Percentiles rank a stretch among this genome's conserved stretches.
phyloP scores from a whole-genome alignment of 805 yeast genomes.

The Candida yuanshanica region DNA sequence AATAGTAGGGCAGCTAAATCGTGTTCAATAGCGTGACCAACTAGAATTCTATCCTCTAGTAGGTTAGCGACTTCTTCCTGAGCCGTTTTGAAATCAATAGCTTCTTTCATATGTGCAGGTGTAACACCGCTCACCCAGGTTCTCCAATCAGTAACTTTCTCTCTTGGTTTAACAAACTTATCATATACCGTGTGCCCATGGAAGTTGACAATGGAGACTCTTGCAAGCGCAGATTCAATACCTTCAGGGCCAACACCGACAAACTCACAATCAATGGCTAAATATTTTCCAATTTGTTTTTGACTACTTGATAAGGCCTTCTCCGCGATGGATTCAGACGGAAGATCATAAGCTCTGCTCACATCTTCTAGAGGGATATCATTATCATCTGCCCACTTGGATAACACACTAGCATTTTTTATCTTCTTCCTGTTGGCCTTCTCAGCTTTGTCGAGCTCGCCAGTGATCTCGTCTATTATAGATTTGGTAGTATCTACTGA shows the following conservation, averaged over 20 bases:
- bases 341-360: constrained; percentile 16
- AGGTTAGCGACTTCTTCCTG: constrained; percentile 50
- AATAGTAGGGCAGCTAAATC: constrained; percentile 66
- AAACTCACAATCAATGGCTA: constrained; percentile 91
- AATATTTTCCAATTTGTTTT: constrained; percentile 57
- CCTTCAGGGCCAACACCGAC: constrained; percentile 86
- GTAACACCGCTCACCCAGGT: constrained; percentile 88
- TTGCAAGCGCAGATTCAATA: constrained; percentile 62
- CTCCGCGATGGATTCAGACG: constrained; percentile 6
- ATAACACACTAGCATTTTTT: background rate
- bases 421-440: background rate
- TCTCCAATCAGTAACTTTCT: constrained; percentile 82
- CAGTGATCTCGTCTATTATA: constrained; percentile 5
- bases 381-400: constrained; percentile 24
- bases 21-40: constrained; percentile 83
- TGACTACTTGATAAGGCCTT: constrained; percentile 24
- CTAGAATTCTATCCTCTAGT: constrained; percentile 50
- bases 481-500: constrained; percentile 2
- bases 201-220: constrained; percentile 83
- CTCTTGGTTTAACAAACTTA: constrained; percentile 67
- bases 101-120: constrained; percentile 62
- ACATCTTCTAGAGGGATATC: constrained; percentile 22
- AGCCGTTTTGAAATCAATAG: constrained; percentile 62
- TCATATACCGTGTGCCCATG: constrained; percentile 71
- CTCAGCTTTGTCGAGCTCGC: background rate